These are phyloP conservation scores for Geotrichum bryndzae DNA, from an alignment of 1,139 yeast species.

Conservation along the genomic window DNA sequence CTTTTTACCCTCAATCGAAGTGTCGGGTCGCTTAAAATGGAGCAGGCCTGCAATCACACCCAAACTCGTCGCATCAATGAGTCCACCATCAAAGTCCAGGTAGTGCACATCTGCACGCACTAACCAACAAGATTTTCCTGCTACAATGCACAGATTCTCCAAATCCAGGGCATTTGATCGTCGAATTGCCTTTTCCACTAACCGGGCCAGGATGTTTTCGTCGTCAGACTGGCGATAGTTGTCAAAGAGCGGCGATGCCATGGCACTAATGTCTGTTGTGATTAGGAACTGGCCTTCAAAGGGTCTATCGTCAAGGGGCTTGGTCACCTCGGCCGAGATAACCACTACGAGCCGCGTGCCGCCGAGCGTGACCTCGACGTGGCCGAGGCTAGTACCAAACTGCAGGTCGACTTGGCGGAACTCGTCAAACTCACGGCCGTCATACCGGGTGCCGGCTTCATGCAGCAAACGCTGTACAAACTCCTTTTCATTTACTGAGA, in stretches of 20 bases:
- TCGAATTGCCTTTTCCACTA: conserved; percentile 85
- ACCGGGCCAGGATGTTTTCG: conserved; percentile 69
- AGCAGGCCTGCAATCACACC: conserved; percentile 83
- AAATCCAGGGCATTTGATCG: conserved; percentile 86
- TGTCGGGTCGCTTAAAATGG: conserved; percentile 80
- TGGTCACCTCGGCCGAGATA: conserved; percentile 70
- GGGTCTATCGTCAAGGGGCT: conserved; percentile 87
- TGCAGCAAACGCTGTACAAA: conserved; percentile 56
- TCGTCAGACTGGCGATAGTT: conserved; percentile 66
- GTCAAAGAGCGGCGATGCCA: conserved; percentile 84
- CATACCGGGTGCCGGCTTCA: conserved; percentile 56
- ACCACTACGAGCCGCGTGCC: conserved; percentile 65
- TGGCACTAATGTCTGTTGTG: conserved; percentile 78
- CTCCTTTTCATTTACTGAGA: conserved; percentile 59
- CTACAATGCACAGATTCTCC: conserved; percentile 82
- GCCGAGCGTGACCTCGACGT: conserved; percentile 72
- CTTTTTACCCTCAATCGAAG: conserved; percentile 64
- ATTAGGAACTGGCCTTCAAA: conserved; percentile 86
- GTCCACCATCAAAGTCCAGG: conserved; percentile 84
- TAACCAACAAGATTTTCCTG: conserved; percentile 89
- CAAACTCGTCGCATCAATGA: conserved; percentile 82
- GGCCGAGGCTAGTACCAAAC: conserved; percentile 72
- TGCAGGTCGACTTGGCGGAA: conserved; percentile 57
- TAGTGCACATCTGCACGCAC: conserved; percentile 85
- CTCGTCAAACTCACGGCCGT: conserved; percentile 60